These are phyloP conservation scores for Thermomyces lanuginosus DNA, from an alignment of 2,329 filamentous ascomycete species.

Conservation along the genomic window DNA sequence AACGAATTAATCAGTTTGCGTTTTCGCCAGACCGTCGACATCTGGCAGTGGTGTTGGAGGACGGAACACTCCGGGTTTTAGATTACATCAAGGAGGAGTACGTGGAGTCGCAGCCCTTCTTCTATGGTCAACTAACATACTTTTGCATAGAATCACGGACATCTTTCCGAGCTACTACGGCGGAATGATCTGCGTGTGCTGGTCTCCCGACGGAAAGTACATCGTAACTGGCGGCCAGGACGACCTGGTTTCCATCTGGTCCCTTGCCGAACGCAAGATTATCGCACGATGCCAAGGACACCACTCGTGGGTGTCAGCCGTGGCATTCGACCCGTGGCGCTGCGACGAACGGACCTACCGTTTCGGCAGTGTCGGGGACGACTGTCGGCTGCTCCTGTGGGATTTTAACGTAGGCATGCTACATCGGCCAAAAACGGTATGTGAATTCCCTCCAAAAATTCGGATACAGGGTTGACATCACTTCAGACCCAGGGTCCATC, in stretches of 20 bases:
- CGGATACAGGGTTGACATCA: not conserved
- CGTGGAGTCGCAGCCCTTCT: slow-evolving; percentile 9
- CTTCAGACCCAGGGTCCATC: not conserved
- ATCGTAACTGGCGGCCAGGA: slow-evolving; percentile 91
- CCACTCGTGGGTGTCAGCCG: slow-evolving; percentile 83
- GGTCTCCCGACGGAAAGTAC: slow-evolving; percentile 95
- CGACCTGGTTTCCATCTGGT: slow-evolving; percentile 93
- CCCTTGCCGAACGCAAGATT: slow-evolving; percentile 61
- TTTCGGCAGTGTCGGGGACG: slow-evolving; percentile 90
- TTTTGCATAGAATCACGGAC: slow-evolving; percentile 51
- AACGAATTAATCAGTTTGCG: slow-evolving; percentile 75
- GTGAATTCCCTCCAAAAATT: slow-evolving; percentile 20
- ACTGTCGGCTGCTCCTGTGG: slow-evolving; percentile 81
- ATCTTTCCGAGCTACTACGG: slow-evolving; percentile 88
- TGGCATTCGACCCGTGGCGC: slow-evolving; percentile 92
- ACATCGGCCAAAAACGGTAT: slow-evolving; percentile 68
- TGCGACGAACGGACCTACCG: slow-evolving; percentile 92
- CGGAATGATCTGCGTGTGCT: slow-evolving; percentile 80
- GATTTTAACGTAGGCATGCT: slow-evolving; percentile 97
- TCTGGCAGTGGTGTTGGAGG: slow-evolving; percentile 78
- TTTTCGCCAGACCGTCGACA: slow-evolving; percentile 83
- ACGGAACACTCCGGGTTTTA: slow-evolving; percentile 75
- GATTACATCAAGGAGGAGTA: slow-evolving; percentile 87
- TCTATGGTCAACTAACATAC: slow-evolving; percentile 1
- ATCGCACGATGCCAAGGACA: slow-evolving; percentile 90